Evolutionary conservation across 352 stramenopile genomes (phyloP), one percentile per base, ranked within the genome.

Genomic region (Phytophthora lateralis): DNA sequence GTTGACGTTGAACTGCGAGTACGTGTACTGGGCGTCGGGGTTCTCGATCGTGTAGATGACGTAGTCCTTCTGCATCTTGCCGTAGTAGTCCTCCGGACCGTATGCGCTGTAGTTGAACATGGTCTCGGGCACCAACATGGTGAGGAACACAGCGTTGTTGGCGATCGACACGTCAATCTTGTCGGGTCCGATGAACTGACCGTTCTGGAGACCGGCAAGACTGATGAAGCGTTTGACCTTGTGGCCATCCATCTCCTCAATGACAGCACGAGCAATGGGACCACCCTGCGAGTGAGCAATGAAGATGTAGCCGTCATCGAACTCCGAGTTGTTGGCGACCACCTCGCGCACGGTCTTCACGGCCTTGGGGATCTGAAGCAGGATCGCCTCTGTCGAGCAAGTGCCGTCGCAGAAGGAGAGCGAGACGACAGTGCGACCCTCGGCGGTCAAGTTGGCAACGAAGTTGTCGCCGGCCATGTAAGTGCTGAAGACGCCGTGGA

Each of bases 161-260:
- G 62, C 47, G 6, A 51, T 63, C 1, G 69, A 63, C 9, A 62
- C 43, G 0, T 18, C 17, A 15, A 59, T 26, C 24, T 48, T 59
- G 50, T 82, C 73, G 21, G 71, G 71, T 1, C 64, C 66, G 44
- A 75, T 72, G 51, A 84, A 84, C 48, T 75, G 58, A 17, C 75
- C 75, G 59, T 80, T 81, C 29, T 79, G 69, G 0, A 63, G 53
- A 10, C 69, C 72, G 0, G 71, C 75, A 2, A 84, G 60, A 55
- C 61, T 79, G 53, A 84, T 69, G 45, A 79, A 68, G 42, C 53
- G 66, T 14, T 68, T 59, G 6, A 70, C 69, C 4, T 73, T 69
- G 63, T 84, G 71, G 45, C 79, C 69, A 42, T 84, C 69, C 75
- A 76, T 78, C 18, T 71, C 54, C 60, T 84, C 71, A 27, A 81